These are phyloP conservation scores for Fistulina hepatica DNA, from an alignment of 1,284 basidiomycete genomes.

Conservation along the genomic window DNA sequence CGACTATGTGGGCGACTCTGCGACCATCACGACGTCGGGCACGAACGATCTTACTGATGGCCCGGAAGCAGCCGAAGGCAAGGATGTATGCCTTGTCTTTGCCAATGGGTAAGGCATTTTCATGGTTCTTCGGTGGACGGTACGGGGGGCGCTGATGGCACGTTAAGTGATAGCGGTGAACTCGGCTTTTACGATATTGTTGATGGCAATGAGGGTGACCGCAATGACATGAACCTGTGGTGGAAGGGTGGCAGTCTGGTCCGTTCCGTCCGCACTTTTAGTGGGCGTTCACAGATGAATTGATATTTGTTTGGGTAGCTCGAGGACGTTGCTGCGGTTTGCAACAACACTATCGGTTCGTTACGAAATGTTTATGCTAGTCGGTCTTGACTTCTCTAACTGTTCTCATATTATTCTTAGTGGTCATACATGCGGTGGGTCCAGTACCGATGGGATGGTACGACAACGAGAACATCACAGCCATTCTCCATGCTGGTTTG, in stretches of 20 bases:
- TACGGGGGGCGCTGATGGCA: too few species aligned
- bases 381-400: too few species aligned
- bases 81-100: conserved; percentile 54
- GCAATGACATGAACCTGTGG: conserved; percentile 68
- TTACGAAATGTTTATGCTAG: too few species aligned
- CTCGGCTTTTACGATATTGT: conserved; percentile 44
- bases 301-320: conserved; percentile 19
- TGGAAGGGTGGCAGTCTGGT: conserved; percentile 34
- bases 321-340: conserved; percentile 33
- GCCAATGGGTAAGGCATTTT: conserved; percentile 38
- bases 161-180: conserved; percentile 33
- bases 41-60: conserved; percentile 43
- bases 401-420: too few species aligned
- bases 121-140: neutral
- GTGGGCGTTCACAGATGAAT: neutral
- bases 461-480: conserved; percentile 58
- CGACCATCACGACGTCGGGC: conserved; percentile 37
- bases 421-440: conserved; percentile 56
- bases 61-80: conserved; percentile 35
- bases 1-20: conserved; percentile 32
- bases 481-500: conserved; percentile 47
- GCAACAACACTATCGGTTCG: conserved; percentile 58
- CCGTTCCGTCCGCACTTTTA: conserved; percentile 5
- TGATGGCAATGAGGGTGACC: conserved; percentile 56
- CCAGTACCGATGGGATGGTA: conserved; percentile 50